Conservation (phyloP, 31 red algal species). For the Porphyra umbilicalis region DNA sequence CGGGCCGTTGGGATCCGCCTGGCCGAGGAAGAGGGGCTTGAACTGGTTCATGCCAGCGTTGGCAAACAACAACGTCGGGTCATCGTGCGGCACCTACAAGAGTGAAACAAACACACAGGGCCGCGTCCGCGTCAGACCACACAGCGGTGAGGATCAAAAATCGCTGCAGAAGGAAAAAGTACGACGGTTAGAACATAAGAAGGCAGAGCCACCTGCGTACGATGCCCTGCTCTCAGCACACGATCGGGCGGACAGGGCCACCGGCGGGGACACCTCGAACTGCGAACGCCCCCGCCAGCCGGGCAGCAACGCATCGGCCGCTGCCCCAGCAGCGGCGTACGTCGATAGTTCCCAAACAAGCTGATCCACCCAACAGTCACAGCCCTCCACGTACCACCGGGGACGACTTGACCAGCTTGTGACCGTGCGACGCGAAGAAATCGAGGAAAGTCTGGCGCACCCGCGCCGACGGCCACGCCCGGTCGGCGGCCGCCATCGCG, state of each 20-base stretch:
- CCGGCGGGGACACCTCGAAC: too few species aligned
- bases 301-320: too few species aligned
- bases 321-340: too few species aligned
- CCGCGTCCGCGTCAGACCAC: background rate
- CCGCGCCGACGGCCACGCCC: background rate
- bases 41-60: slow-evolving; percentile 99
- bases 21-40: slow-evolving; percentile 92
- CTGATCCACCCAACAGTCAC: background rate
- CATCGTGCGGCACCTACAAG: slow-evolving; percentile 73
- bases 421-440: background rate
- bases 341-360: too few species aligned
- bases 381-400: background rate
- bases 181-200: too few species aligned
- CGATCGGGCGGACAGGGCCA: too few species aligned
- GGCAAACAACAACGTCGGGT: slow-evolving; percentile 92
- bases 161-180: background rate
- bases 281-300: too few species aligned
- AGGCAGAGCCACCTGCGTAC: too few species aligned
- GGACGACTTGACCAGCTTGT: background rate
- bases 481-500: background rate
- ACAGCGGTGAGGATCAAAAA: background rate
- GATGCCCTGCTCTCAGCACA: too few species aligned
- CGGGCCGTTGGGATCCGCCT: slow-evolving; percentile 53
- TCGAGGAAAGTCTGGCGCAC: background rate
- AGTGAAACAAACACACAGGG: background rate